A percentile compares a stretch with the other conserved stretches of the same genome.
phyloP scores from a whole-genome alignment of 148 eudicot genomes.

The Fagopyrum homotropicum region DNA sequence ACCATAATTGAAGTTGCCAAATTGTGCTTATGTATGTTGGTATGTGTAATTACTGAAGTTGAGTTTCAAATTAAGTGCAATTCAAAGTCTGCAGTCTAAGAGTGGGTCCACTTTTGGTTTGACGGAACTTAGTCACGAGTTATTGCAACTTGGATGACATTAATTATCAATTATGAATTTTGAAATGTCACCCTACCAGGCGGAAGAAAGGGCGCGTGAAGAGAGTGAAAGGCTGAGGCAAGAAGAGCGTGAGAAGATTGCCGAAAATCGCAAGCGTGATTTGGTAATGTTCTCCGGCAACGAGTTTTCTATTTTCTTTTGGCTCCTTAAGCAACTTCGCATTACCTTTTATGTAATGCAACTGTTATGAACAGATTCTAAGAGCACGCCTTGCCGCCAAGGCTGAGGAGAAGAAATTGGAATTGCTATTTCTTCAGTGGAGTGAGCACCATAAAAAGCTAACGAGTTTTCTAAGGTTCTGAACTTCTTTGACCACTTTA shows the following conservation, averaged over 20 bases:
- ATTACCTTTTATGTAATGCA: not conserved
- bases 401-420: constrained; percentile 93
- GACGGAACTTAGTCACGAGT: not conserved
- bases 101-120: not conserved
- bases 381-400: constrained; percentile 92
- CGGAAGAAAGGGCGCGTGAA: constrained; percentile 88
- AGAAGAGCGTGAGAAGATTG: constrained; percentile 92
- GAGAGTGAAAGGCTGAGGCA: constrained; percentile 89
- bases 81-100: not conserved
- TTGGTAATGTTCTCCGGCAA: constrained; percentile 34
- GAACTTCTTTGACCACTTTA: not conserved
- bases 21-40: not conserved
- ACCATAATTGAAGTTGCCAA: not conserved
- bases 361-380: constrained; percentile 42
- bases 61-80: not conserved
- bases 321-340: not conserved
- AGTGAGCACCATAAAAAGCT: constrained; percentile 94
- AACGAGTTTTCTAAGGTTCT: constrained; percentile 83
- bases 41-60: not conserved
- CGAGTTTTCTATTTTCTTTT: not conserved
- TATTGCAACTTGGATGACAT: not conserved
- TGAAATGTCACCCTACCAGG: constrained; percentile 28
- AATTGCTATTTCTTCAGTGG: constrained; percentile 90
- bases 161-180: not conserved
- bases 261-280: constrained; percentile 84